These are phyloP conservation scores for Fraxinus baroniana DNA, from an alignment of 305 asterid genomes.

Conservation along the genomic window DNA sequence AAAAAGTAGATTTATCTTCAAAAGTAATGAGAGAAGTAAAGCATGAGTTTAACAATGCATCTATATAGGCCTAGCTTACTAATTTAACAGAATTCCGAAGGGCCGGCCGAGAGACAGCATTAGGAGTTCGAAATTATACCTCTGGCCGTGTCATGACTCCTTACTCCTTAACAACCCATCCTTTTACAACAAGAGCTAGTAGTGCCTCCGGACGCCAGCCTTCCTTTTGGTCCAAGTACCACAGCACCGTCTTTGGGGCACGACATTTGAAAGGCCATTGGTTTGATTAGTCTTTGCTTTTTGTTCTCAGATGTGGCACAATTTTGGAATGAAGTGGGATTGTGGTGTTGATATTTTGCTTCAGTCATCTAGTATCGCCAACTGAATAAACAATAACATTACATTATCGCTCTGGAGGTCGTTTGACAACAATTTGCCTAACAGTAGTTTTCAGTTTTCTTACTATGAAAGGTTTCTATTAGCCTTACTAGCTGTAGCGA, in stretches of 20 bases:
- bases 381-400: too few relatives aligned
- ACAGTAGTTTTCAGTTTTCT: not conserved
- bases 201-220: not conserved
- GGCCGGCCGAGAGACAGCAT: not conserved
- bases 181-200: not conserved
- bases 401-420: too few relatives aligned
- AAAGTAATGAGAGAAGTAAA: not conserved
- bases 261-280: not conserved
- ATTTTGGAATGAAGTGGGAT: not conserved
- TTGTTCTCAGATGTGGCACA: not conserved
- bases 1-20: not conserved
- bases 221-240: not conserved
- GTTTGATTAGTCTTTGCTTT: not conserved
- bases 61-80: not conserved
- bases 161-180: not conserved
- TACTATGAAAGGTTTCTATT: not conserved
- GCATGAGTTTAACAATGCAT: not conserved
- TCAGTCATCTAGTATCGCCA: too few relatives aligned
- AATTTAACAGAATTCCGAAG: not conserved
- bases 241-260: not conserved
- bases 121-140: not conserved
- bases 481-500: not conserved
- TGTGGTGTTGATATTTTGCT: too few relatives aligned
- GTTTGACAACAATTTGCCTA: too few relatives aligned
- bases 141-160: not conserved